Evolutionary conservation across 768 basidiomycete species (phyloP).

Genomic region (Omphalotus guepiniiformis): DNA sequence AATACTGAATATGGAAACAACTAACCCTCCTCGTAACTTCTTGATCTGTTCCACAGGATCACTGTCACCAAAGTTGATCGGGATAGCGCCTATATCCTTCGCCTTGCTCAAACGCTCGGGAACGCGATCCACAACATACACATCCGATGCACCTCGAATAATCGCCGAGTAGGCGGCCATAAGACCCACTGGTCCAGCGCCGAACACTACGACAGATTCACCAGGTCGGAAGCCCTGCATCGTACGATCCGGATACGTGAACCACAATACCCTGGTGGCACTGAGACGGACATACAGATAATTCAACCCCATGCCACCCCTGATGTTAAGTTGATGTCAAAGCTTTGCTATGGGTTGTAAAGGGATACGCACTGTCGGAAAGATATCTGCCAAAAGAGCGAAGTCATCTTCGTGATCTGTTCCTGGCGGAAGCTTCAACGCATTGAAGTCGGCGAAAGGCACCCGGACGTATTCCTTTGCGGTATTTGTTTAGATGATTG

Average conservation of each 20-base stretch:
- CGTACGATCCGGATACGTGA: neutral
- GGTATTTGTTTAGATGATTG: neutral
- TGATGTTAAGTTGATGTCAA: constrained; percentile 13
- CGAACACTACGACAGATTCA: constrained; percentile 50
- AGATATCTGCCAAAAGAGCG: constrained; percentile 50
- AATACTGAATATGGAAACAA: neutral
- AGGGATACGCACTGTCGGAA: constrained; percentile 41
- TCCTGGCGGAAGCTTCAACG: constrained; percentile 46
- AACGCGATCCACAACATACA: constrained; percentile 55
- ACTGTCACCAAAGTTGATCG: constrained; percentile 44
- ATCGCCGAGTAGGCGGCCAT: constrained; percentile 57
- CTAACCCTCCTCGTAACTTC: constrained; percentile 39
- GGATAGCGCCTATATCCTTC: constrained; percentile 46
- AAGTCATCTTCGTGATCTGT: constrained; percentile 55
- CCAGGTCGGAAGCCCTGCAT: constrained; percentile 44
- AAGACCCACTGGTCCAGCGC: constrained; percentile 50
- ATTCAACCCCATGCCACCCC: constrained; percentile 51
- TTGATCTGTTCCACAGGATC: constrained; percentile 48
- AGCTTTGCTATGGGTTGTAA: neutral
- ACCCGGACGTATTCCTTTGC: constrained; percentile 51
- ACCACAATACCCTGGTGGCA: neutral
- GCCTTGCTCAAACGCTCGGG: constrained; percentile 49
- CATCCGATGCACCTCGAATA: constrained; percentile 46
- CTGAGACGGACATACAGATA: constrained; percentile 29
- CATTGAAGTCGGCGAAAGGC: constrained; percentile 56